phyloP scores from a whole-genome alignment of 805 yeast genomes.

The Candida arabinofermentans region DNA sequence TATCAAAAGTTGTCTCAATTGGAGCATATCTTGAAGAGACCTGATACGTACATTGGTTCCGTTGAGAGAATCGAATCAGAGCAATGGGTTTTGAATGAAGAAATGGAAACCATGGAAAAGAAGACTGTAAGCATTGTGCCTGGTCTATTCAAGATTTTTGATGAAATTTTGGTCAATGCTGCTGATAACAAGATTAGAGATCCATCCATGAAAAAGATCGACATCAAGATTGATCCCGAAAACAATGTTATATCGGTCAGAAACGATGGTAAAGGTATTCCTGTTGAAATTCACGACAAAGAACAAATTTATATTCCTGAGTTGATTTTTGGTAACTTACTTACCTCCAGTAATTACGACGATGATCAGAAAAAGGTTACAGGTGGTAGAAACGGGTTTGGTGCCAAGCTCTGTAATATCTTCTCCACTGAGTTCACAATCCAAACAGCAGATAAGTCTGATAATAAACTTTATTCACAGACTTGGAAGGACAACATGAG shows the following conservation, averaged over 20 bases:
- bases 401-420: conserved; percentile 96
- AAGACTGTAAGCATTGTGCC: conserved; percentile 80
- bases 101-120: conserved; percentile 53
- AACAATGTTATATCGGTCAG: conserved; percentile 70
- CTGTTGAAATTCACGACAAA: conserved; percentile 86
- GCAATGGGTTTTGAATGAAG: conserved; percentile 83
- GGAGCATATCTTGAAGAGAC: conserved; percentile 94
- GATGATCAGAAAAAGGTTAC: conserved; percentile 94
- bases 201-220: conserved; percentile 80
- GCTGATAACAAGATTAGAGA: conserved; percentile 98
- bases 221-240: conserved; percentile 77
- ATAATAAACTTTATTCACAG: conserved; percentile 66
- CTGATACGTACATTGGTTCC: conserved; percentile 96
- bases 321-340: conserved; percentile 88
- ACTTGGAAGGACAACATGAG: conserved; percentile 88
- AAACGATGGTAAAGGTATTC: conserved; percentile 95
- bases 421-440: conserved; percentile 83
- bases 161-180: conserved; percentile 95
- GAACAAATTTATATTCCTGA: conserved; percentile 94
- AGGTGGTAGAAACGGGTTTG: conserved; percentile 98
- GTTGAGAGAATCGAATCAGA: conserved; percentile 74
- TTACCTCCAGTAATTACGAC: conserved; percentile 94
- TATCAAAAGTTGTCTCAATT: conserved; percentile 93
- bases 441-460: conserved; percentile 79
- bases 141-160: conserved; percentile 93